A percentile compares a stretch with the other conserved stretches of the same genome.
These are phyloP conservation scores for Lycium ferocissimum DNA, from an alignment of 257 asterid genomes.

Conservation along the genomic window DNA sequence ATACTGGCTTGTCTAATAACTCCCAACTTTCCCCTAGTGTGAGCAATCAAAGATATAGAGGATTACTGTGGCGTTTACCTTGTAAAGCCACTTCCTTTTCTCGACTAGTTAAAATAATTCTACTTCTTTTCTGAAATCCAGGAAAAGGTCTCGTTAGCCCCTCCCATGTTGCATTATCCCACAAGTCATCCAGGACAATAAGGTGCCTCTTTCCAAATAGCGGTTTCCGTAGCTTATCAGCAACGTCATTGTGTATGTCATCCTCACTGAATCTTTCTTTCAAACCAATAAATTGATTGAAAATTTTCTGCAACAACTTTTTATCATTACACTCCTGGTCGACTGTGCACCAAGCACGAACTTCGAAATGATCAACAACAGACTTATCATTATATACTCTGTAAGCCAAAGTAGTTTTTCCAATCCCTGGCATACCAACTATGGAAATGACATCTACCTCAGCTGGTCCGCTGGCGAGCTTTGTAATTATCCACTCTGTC, in stretches of 20 bases:
- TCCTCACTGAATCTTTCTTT: neutral
- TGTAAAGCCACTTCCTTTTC: neutral
- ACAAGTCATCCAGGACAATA: conserved; percentile 39
- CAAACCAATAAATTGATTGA: neutral
- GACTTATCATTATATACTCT: neutral
- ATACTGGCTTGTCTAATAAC: conserved; percentile 27
- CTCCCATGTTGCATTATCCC: conserved; percentile 35
- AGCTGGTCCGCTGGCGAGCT: neutral
- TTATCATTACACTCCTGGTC: neutral
- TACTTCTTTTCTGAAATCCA: neutral
- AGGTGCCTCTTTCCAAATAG: conserved; percentile 25
- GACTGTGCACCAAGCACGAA: conserved; percentile 18
- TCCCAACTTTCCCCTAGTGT: conserved; percentile 34
- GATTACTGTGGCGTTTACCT: neutral
- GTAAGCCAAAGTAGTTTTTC: neutral
- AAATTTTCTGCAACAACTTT: neutral
- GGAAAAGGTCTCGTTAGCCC: conserved; percentile 12
- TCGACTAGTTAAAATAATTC: conserved; percentile 29
- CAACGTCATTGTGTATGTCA: too few relatives aligned
- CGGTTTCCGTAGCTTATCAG: neutral
- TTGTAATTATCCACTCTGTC: neutral
- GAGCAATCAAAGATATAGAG: neutral
- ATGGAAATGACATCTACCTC: neutral
- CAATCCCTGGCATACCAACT: neutral
- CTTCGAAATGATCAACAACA: neutral